Evolutionary conservation across 192 early-diverging fungal genomes (phyloP), one percentile per base, ranked within the genome.

Genomic region (Umbelopsis ramanniana): DNA sequence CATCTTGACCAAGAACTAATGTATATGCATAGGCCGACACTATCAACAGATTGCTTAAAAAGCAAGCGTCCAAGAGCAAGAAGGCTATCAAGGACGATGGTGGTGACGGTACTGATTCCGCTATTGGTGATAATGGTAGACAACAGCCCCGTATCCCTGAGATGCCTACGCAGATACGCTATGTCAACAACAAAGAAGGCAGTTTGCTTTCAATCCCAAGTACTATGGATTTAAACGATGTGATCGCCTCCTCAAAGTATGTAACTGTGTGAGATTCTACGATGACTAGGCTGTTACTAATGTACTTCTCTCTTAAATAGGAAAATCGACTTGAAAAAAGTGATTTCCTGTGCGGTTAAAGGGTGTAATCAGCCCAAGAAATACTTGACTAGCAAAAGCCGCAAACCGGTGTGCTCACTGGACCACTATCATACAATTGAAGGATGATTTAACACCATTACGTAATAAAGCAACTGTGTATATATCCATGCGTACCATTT

Each of bases 11-110:
- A 35, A 54, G 22, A 50, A n/a, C 48, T 21, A 2, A 23, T 35
- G 23, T 43, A 22, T 12, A n/a, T 60, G 11, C 77, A n/a, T 82
- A 90, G 78, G 82, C 81, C 67, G 92, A 93, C 60, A 93, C 91
- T 1, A 92, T 93, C 67, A 92, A 93, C 73, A 81, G 90, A n/a
- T 77, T 93, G 14, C 81, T 93, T 45, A 93, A 93, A 75, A 93
- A 93, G 72, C 92, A 93, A 77, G 85, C 90, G 10, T 87, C 88
- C 8, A 93, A 92, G 72, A 87, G 81, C 72, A 85, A 86, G 72
- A 73, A 84, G 5, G 83, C 83, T 38, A 87, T 86, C 55, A 85
- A 85, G 55, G 91, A 90, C 21, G 88, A 90, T n/a, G 77, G 78
- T 40, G 79, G 77, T n/a, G 76, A 85, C 46, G 84, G 81, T 23